A percentile compares a stretch with the other conserved stretches of the same genome.
These are phyloP conservation scores for Trichoderma citrinoviride DNA, from an alignment of 2,329 filamentous ascomycete genomes.

Conservation along the genomic window DNA sequence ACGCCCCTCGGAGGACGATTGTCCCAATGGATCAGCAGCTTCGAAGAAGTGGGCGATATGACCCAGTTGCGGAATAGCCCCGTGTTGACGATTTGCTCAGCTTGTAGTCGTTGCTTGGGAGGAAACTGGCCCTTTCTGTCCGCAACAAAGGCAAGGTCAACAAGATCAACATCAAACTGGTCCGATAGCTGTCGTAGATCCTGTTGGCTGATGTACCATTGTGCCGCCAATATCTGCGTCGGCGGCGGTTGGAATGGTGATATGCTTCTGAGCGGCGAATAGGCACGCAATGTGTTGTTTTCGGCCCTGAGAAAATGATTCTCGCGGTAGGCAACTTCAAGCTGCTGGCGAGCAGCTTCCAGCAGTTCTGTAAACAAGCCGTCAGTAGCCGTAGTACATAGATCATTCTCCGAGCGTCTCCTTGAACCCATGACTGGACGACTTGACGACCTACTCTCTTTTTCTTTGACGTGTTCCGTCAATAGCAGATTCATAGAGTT, in stretches of 20 bases:
- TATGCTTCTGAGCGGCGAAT: not conserved
- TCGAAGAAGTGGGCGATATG: not conserved
- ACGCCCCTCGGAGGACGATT: not conserved
- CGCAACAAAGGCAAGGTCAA: not conserved
- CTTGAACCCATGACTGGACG: not conserved
- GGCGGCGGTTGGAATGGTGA: not conserved
- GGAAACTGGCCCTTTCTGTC: not conserved
- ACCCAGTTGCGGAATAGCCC: conserved; percentile 5
- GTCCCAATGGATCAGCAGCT: not conserved
- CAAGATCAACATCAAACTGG: not conserved
- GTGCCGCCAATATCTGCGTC: not conserved
- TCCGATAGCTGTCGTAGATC: not conserved
- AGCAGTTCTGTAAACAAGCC: not conserved
- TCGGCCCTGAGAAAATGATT: not conserved
- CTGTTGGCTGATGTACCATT: not conserved
- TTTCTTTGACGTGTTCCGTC: not conserved
- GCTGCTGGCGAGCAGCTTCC: not conserved
- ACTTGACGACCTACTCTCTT: not conserved
- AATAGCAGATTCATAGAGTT: not conserved
- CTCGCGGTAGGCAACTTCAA: not conserved
- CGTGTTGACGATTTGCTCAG: not conserved
- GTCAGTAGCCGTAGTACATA: not conserved
- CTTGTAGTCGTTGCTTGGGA: not conserved
- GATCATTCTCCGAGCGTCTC: too few relatives aligned
- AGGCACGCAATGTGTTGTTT: not conserved